Base-by-base conservation (phyloP, 805 yeast genomes). In the Kodamaea nitidulidarum region DNA sequence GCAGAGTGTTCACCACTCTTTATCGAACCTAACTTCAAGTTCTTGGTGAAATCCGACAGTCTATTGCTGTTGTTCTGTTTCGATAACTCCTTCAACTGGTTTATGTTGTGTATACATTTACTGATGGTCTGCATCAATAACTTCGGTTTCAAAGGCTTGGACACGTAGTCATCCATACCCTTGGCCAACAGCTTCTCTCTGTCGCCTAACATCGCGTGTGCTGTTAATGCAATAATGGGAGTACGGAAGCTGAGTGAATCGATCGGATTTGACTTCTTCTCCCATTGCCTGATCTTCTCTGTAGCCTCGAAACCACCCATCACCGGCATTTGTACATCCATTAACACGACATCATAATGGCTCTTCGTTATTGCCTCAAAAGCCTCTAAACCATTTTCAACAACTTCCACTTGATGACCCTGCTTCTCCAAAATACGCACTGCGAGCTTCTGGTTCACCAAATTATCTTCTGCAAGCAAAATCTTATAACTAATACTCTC, bases 291-390 rank as follows among this genome's bases (percentile, higher is more conserved):
- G 39, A 87, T 87, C 60, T 80, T 78, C 34, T 82, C 86, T 1
- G 95, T 86, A 2, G 95, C 95, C 55, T 87, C 96, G 58, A 87
- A 87, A 0, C 96, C 96, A 20, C 95, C 95, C 93, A 87, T 88
- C 11, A 85, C 86, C 7, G 95, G 95, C 96, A 87, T 87, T 60
- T 87, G 96, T 32, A 87, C 95, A 65, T 87, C 95, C 96, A 87
- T 87, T 49, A 87, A 73, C 14, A 87, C 84, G 34, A 84, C 90
- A 56, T 87, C 95, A 56, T 81, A 87, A 35, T 73, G 70, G 45
- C 73, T 76, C 47, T 74, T 70, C 56, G 80, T 70, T 32, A 85
- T 79, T 1, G 88, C 90, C 43, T 85, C 86, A 48, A 78, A 74
- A 1, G 95, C 95, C 50, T 86, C 87, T 42, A 76, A 69, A 11